Conservation (phyloP, 1,139 yeast genomes). For the Casaregolazyma lundiana region DNA sequence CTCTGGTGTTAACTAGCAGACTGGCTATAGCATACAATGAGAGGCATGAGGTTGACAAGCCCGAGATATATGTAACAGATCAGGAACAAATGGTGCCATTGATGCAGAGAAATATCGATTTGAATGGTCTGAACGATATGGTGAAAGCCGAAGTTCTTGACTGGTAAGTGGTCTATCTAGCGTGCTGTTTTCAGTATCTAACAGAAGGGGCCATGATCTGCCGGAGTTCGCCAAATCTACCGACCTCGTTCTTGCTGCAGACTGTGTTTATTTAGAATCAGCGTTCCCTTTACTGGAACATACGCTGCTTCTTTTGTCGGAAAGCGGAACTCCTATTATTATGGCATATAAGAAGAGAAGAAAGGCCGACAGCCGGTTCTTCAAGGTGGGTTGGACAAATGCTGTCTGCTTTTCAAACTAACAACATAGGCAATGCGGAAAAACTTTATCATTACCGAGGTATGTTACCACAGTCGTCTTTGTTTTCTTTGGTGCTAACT, state of each 20-base stretch:
- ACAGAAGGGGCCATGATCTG: constrained; percentile 39
- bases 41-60: background rate
- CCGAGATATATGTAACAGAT: constrained; percentile 7
- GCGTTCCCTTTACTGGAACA: constrained; percentile 49
- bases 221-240: constrained; percentile 36
- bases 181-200: background rate
- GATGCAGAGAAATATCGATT: constrained; percentile 41
- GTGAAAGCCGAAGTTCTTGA: constrained; percentile 42
- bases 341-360: constrained; percentile 51
- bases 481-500: constrained; percentile 5
- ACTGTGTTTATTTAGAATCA: constrained; percentile 50
- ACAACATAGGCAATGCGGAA: constrained; percentile 32
- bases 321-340: constrained; percentile 39
- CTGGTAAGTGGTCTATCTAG: constrained; percentile 33
- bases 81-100: constrained; percentile 39
- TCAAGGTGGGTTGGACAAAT: constrained; percentile 29
- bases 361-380: constrained; percentile 49
- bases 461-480: constrained; percentile 11
- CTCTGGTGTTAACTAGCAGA: constrained; percentile 7
- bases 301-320: constrained; percentile 44
- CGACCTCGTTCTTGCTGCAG: constrained; percentile 52
- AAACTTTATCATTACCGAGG: constrained; percentile 35
- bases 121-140: constrained; percentile 35
- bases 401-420: background rate
- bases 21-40: constrained; percentile 7